phyloP scores from a whole-genome alignment of 345 rosid genomes.

The Eucalyptus tenuipes region DNA sequence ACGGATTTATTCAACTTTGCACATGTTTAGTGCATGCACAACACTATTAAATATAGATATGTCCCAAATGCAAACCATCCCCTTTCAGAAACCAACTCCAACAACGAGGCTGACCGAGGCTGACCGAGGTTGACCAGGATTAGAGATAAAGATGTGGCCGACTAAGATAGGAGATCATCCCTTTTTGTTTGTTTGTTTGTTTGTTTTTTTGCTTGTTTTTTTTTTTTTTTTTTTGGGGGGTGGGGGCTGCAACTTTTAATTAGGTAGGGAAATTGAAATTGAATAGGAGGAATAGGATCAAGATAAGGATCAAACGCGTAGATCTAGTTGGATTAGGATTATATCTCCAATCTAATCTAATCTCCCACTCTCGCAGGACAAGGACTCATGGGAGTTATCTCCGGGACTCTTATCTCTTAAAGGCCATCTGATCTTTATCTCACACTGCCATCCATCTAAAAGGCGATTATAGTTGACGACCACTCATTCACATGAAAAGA shows the following conservation, averaged over 20 bases:
- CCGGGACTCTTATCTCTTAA: too few species aligned
- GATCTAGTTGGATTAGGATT: neutral
- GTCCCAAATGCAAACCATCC: too few species aligned
- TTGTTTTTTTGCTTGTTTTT: accelerated
- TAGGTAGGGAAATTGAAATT: neutral
- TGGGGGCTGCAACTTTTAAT: neutral
- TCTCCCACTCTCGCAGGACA: neutral
- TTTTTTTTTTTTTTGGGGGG: accelerated
- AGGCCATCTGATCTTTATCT: too few species aligned
- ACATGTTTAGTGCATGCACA: too few species aligned
- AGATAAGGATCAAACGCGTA: neutral
- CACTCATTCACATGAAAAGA: too few species aligned
- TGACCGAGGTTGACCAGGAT: neutral
- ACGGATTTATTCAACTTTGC: too few species aligned
- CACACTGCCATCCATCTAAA: too few species aligned
- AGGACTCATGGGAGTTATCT: too few species aligned
- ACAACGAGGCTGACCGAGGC: neutral
- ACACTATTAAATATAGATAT: too few species aligned
- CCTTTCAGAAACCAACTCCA: too few species aligned
- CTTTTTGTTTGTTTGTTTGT: too few species aligned
- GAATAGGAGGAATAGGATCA: neutral
- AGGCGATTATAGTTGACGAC: too few species aligned
- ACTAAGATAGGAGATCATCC: neutral
- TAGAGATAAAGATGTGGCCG: neutral
- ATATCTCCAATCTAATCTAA: neutral